Conservation (phyloP, 1,284 basidiomycete genomes). For the Ceratobasidium sp. region DNA sequence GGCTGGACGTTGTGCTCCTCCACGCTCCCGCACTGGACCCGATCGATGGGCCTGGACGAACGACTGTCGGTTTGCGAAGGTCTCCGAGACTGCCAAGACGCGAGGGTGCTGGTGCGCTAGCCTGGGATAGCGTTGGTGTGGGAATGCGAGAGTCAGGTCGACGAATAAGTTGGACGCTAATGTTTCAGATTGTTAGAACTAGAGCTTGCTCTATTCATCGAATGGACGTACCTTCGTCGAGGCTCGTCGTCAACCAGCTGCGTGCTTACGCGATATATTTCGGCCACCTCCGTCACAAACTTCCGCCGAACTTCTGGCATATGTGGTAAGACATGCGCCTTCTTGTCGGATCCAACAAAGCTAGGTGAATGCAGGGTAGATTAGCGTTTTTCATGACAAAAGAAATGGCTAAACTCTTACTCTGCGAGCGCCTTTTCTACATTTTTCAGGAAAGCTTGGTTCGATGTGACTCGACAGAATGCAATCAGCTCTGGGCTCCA, state of each 20-base stretch:
- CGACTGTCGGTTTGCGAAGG: conserved; percentile 42
- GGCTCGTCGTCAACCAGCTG: conserved; percentile 90
- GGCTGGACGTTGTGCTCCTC: conserved; percentile 39
- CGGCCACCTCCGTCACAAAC: conserved; percentile 83
- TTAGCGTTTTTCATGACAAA: background rate
- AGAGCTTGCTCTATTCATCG: conserved; percentile 22
- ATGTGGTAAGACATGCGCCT: conserved; percentile 81
- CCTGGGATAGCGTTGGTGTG: conserved; percentile 72
- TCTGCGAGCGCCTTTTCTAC: conserved; percentile 87
- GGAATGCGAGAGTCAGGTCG: conserved; percentile 86
- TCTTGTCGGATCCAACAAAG: conserved; percentile 78
- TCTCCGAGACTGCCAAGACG: conserved; percentile 42
- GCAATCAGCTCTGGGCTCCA: conserved; percentile 74
- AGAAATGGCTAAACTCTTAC: conserved; percentile 62
- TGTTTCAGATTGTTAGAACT: background rate
- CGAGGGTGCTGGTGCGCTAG: conserved; percentile 53
- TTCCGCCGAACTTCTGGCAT: conserved; percentile 84
- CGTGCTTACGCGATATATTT: conserved; percentile 83
- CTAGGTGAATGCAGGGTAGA: conserved; percentile 57
- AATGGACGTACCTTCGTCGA: conserved; percentile 62
- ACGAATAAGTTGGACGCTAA: conserved; percentile 81
- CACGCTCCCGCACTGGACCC: background rate
- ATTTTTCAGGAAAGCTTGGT: conserved; percentile 74
- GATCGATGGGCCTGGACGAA: conserved; percentile 1
- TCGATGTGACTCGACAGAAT: conserved; percentile 68